Conservation (phyloP, 2,329 filamentous ascomycete genomes). For the Orbilia blumenaviensis region DNA sequence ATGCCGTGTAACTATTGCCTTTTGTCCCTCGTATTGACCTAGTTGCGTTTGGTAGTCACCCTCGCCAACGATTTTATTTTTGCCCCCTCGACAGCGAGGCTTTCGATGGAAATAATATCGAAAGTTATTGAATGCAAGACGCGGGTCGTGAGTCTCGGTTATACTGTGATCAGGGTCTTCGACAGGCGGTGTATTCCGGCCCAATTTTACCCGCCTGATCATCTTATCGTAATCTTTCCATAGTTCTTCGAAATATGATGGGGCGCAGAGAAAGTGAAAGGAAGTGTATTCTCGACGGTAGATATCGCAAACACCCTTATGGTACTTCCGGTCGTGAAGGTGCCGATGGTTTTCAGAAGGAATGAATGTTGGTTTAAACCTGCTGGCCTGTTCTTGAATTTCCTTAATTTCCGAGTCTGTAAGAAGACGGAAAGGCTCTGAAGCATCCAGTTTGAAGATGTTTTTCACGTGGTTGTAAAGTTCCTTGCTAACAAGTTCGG, state of each 20-base stretch:
- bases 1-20: not conserved
- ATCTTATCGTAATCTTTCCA: constrained; percentile 2
- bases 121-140: not conserved
- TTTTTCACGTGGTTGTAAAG: not conserved
- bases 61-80: not conserved
- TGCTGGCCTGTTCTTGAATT: not conserved
- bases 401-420: not conserved
- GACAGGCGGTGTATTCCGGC: not conserved
- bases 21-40: not conserved
- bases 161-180: not conserved
- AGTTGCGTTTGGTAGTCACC: not conserved
- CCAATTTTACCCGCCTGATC: not conserved
- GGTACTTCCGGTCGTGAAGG: not conserved
- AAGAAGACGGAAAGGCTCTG: not conserved
- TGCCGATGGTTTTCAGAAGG: not conserved
- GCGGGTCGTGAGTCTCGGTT: not conserved
- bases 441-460: not conserved
- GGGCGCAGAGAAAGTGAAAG: constrained; percentile 8
- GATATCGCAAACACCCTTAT: not conserved
- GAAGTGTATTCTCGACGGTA: constrained; percentile 12
- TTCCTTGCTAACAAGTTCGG: not conserved
- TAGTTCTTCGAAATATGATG: not conserved
- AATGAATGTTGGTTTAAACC: not conserved
- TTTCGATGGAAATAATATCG: not conserved
- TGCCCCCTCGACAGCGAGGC: not conserved